Base-by-base conservation (phyloP, 2,329 filamentous ascomycete genomes). In the Cladosporium colombiae region DNA sequence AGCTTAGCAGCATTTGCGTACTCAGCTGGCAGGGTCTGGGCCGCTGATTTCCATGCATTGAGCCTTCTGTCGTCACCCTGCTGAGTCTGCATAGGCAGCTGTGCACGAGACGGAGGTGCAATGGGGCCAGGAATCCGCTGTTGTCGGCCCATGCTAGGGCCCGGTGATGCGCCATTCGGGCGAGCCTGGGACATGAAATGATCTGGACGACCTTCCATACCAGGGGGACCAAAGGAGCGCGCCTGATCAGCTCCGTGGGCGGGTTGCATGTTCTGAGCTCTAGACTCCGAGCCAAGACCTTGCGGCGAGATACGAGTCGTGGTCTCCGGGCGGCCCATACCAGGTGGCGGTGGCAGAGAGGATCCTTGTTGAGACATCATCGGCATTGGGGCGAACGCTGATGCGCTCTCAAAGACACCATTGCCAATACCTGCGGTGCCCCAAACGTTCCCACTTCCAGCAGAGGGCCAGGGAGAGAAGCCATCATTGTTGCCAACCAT, bases 361-460 rank as follows among this genome's bases (percentile, higher is more conserved):
- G 72, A 71, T 35, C 50, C 37, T 29, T 63, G 61, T 25, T 63
- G 61, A 5, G 33, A 31, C 61, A 56, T 63, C 61, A 73, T 73
- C 13, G 72, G 68, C 62, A 75, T 64, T n/a, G 74, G 73, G 23
- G 73, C 73, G 56, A 75, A 75, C 23, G 64, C 67, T 56, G 69
- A 71, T 21, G 69, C 61, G 53, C 69, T 72, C 65, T 85, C 87
- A 72, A 93, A 93, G 0, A 90, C 92, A 52, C 91, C 91, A 75
- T 93, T 93, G 3, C 91, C 91, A 23, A 93, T 86, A 13, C 86
- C 88, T 63, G 88, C 85, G 70, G 91, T 88, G 21, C 88, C 90
- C 91, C 91, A 93, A 21, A 93, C 89, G 73, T 89, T 91, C 57
- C 84, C 82, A 14, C 62, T 79, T 73, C 82, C 76, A 13, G 80